A percentile compares a stretch with the other conserved stretches of the same genome.
phyloP scores from a whole-genome alignment of 2,329 filamentous ascomycete species.

The Paradendryphiella salina region DNA sequence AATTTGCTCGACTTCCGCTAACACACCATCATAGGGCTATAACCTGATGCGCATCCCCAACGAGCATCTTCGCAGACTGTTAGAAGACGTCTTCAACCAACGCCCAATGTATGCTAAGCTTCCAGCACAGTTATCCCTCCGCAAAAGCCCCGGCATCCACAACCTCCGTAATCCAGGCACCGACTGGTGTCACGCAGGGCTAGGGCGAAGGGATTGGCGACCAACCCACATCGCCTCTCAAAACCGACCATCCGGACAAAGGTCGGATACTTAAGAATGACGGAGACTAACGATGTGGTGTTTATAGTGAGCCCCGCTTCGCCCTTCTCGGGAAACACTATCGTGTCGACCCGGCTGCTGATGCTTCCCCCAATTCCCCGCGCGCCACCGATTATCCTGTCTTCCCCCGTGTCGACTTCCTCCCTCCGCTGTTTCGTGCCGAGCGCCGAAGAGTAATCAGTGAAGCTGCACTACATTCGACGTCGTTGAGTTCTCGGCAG shows the following conservation, averaged over 20 bases:
- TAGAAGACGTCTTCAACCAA: slow-evolving; percentile 9
- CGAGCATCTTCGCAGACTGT: slow-evolving; percentile 17
- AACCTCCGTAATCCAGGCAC: slow-evolving; percentile 6
- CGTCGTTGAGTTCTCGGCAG: not conserved
- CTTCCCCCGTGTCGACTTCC: not conserved
- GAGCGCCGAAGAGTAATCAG: not conserved
- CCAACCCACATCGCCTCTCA: not conserved
- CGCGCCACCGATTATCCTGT: not conserved
- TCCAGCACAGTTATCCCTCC: not conserved
- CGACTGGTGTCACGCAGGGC: slow-evolving; percentile 1
- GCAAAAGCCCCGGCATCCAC: slow-evolving; percentile 3
- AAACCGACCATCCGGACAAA: not conserved
- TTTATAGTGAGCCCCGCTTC: not conserved
- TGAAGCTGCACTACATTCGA: not conserved
- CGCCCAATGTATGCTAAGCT: slow-evolving; percentile 10
- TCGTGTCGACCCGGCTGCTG: not conserved
- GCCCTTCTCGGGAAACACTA: not conserved
- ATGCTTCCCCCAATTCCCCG: not conserved
- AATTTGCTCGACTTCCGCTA: not conserved
- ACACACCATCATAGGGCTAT: slow-evolving; percentile 19
- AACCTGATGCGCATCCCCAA: slow-evolving; percentile 24
- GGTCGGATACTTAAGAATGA: not conserved
- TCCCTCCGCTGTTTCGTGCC: not conserved
- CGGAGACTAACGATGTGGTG: not conserved
- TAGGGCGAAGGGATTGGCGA: not conserved